Base-by-base conservation (phyloP, 2,329 filamentous ascomycete species). In the Cercospora sojina region DNA sequence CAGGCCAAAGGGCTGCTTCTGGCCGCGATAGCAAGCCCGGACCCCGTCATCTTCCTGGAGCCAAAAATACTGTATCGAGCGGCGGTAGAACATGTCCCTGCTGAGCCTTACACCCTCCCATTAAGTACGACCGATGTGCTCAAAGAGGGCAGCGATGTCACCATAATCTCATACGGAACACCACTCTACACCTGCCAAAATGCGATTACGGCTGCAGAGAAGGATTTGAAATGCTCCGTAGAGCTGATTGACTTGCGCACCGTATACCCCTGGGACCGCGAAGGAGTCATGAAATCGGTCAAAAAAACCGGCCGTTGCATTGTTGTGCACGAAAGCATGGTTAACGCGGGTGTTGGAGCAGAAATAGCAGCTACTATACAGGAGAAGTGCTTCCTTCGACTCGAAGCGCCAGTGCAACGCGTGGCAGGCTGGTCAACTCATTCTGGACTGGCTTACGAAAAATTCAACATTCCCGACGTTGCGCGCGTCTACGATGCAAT, bases 31-130 rank as follows among this genome's bases (percentile, higher is more conserved):
- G 87, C 82, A 81, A 88, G 85, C 74, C 91, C 92, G 68, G 93
- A 97, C 77, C 93, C 93, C 0, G 92, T 94, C 69, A 83, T 97
- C 62, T 96, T 97, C 79, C 89, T 97, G 89, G 93, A 97, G 77
- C 93, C 93, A 53, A 97, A 97, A 81, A 91, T 95, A 56, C 83
- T 97, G 12, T 97, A 97, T 78, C 89, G 93, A 20, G 93, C 93
- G 0, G 91, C 93, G 0, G 91, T 96, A 29, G 93, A 97, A 79
- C 91, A 97, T 77, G 93, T 97, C 0, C 93, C 93, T 0, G 86
- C 88, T 0, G 90, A 88, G 23, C 82, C 91, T 3, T 97, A 95
- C 77, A 88, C 88, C n/a, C 84, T 97, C 13, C 92, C 93, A 0
- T 83, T 97, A 10, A 92, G 89, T 73, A 94, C 92, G 77, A 93